phyloP scores from a whole-genome alignment of 805 yeast species.

The Sugiyamaella marilandica region DNA sequence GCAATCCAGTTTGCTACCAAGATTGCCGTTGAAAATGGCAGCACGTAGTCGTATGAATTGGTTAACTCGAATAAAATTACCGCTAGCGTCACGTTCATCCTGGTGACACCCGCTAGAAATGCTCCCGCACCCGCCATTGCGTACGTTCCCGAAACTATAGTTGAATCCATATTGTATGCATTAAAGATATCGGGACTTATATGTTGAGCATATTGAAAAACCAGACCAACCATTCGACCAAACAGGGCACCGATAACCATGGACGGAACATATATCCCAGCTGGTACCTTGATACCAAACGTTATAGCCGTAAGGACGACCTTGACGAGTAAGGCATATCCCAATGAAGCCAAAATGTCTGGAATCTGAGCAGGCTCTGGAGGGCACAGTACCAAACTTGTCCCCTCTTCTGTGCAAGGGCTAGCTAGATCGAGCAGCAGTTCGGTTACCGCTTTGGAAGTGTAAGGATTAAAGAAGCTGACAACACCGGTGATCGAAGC shows the following conservation, averaged over 20 bases:
- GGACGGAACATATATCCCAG: constrained; percentile 59
- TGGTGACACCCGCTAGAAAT: constrained; percentile 89
- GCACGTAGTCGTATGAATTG: constrained; percentile 51
- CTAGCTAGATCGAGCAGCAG: constrained; percentile 47
- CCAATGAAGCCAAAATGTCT: constrained; percentile 34
- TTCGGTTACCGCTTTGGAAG: constrained; percentile 47
- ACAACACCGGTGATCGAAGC: constrained; percentile 44
- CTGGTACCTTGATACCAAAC: constrained; percentile 54
- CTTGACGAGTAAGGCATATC: constrained; percentile 43
- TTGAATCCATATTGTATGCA: neutral
- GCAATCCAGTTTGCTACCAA: constrained; percentile 58
- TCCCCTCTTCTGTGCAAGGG: constrained; percentile 36
- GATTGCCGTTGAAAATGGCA: constrained; percentile 53
- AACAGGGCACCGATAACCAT: constrained; percentile 61
- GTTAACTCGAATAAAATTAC: constrained; percentile 80
- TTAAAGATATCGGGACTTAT: constrained; percentile 22
- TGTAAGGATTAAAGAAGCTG: constrained; percentile 47
- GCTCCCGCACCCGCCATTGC: constrained; percentile 97
- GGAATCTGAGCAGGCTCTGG: constrained; percentile 28
- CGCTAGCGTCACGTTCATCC: constrained; percentile 86
- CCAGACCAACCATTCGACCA: constrained; percentile 47
- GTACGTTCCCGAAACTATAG: constrained; percentile 83
- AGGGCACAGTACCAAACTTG: constrained; percentile 26
- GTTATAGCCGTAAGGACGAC: constrained; percentile 46
- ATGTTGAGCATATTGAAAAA: constrained; percentile 38